Evolutionary conservation across 805 yeast genomes (phyloP).

Genomic region (Suhomyces xylopsoci): DNA sequence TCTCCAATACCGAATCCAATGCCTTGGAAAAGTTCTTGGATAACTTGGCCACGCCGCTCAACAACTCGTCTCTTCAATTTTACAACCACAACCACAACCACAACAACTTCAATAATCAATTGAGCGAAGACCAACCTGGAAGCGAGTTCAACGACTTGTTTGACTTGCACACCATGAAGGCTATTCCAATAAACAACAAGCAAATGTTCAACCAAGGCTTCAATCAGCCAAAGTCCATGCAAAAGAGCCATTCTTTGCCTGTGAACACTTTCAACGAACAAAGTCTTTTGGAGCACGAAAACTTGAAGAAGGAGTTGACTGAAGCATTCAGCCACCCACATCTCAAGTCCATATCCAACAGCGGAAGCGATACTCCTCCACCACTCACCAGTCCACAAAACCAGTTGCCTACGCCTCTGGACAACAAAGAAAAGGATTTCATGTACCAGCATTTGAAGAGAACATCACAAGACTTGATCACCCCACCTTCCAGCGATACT

Average conservation of each 20-base stretch:
- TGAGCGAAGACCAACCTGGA: neutral
- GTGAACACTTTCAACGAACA: neutral
- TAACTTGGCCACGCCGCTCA: conserved; percentile 30
- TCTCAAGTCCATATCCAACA: conserved; percentile 10
- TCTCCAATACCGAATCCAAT: conserved; percentile 34
- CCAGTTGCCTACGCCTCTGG: conserved; percentile 35
- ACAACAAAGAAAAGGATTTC: conserved; percentile 22
- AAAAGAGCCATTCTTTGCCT: conserved; percentile 12
- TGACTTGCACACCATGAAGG: conserved; percentile 31
- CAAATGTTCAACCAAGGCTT: neutral
- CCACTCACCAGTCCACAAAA: conserved; percentile 9
- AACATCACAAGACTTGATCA: neutral
- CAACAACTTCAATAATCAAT: neutral
- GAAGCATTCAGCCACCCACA: conserved; percentile 33
- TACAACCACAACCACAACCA: conserved; percentile 14
- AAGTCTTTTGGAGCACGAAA: conserved; percentile 10
- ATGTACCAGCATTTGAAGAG: conserved; percentile 5
- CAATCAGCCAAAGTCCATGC: conserved; percentile 2
- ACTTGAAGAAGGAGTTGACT: conserved; percentile 25
- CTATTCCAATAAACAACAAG: conserved; percentile 8
- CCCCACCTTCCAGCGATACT: conserved; percentile 6
- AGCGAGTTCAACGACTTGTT: conserved; percentile 16
- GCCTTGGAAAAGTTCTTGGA: conserved; percentile 42
- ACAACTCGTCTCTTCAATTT: conserved; percentile 26
- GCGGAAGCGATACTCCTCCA: conserved; percentile 1